These are phyloP conservation scores for Chenopodium berlandieri DNA, from an alignment of 148 eudicot genomes.

Conservation along the genomic window DNA sequence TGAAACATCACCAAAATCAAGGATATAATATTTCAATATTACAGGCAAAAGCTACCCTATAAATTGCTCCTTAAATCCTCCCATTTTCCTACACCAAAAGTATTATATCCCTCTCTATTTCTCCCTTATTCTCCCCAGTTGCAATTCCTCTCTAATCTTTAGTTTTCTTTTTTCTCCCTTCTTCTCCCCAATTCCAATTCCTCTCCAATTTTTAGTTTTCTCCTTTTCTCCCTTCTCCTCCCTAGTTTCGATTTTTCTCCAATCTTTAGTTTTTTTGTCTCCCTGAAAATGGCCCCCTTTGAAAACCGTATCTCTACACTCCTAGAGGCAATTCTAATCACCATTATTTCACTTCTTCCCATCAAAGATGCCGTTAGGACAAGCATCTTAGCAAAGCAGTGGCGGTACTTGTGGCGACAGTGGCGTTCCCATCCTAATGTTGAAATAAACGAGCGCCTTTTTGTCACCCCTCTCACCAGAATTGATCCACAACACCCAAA, in stretches of 20 bases:
- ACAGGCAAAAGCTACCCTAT: not conserved
- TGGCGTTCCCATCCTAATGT: conserved; percentile 17
- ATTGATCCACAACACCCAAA: not conserved
- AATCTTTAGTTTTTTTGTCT: not conserved
- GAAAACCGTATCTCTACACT: conserved; percentile 18
- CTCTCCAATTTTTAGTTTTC: too few species aligned
- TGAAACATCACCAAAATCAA: too few species aligned
- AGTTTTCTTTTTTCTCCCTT: too few species aligned
- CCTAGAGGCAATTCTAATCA: conserved; percentile 18
- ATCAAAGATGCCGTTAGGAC: conserved; percentile 38
- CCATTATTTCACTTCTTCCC: conserved; percentile 38
- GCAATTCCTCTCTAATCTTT: too few species aligned
- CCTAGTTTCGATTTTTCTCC: too few species aligned
- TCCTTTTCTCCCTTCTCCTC: too few species aligned
- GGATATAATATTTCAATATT: not conserved
- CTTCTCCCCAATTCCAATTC: too few species aligned
- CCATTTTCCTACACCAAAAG: not conserved
- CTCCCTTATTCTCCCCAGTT: not conserved
- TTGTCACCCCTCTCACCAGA: not conserved
- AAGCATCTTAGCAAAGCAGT: conserved; percentile 23
- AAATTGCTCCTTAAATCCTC: not conserved
- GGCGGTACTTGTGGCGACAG: conserved; percentile 23
- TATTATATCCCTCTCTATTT: not conserved
- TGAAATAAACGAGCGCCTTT: conserved; percentile 27
- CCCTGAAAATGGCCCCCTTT: not conserved